Percentiles rank a stretch among this genome's conserved stretches.
phyloP scores from a whole-genome alignment of 1,284 basidiomycete genomes.

The Trametes pubescens region DNA sequence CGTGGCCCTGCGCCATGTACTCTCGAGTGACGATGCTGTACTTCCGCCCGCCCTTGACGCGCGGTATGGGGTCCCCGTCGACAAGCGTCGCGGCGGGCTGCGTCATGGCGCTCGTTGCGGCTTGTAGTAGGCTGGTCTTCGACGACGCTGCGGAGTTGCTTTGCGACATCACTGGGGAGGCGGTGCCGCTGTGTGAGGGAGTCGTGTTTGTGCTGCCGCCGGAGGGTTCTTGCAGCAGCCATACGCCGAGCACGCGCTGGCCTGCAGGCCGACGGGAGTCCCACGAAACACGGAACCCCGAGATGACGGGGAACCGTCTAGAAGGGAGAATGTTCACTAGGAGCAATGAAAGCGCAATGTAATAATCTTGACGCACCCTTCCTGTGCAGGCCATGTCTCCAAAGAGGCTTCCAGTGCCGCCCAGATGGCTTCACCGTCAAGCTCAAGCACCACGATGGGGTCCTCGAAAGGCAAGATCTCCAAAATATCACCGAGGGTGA shows the following conservation, averaged over 20 bases:
- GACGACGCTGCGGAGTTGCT: conserved; percentile 38
- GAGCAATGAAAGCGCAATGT: not conserved
- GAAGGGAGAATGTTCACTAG: not conserved
- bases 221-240: conserved; percentile 62
- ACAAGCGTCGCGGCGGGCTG: conserved; percentile 28
- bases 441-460: conserved; percentile 82
- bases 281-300: conserved; percentile 90
- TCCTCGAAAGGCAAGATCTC: conserved; percentile 94
- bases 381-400: conserved; percentile 87
- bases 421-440: conserved; percentile 87
- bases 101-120: conserved; percentile 14
- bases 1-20: conserved; percentile 82
- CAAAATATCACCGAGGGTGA: conserved; percentile 81
- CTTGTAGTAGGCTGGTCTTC: conserved; percentile 35
- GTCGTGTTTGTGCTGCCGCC: conserved; percentile 44
- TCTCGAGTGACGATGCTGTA: conserved; percentile 84
- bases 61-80: conserved; percentile 63
- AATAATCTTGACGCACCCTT: conserved; percentile 65
- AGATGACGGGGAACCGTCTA: conserved; percentile 89
- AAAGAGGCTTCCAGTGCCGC: conserved; percentile 82
- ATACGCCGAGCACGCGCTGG: conserved; percentile 77
- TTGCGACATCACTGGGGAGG: conserved; percentile 42
- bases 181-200: conserved; percentile 47
- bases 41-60: conserved; percentile 60
- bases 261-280: conserved; percentile 79